Conservation (phyloP, 1,284 basidiomycete genomes). For the Rhodotorula sp. region DNA sequence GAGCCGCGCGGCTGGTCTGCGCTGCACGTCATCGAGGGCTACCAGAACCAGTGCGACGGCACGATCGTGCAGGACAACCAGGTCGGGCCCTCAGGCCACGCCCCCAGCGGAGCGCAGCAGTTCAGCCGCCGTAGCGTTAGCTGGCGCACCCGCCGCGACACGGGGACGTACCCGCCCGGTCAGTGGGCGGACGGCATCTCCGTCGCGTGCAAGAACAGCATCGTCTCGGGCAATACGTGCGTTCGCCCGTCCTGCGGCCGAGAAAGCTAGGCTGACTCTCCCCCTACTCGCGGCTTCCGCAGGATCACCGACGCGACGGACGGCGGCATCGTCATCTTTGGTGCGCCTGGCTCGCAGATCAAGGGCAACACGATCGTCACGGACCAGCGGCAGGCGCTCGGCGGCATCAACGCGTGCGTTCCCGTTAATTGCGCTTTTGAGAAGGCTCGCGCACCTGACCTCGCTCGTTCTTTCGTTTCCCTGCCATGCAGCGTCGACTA, state of each 20-base stretch:
- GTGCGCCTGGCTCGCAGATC: constrained; percentile 69
- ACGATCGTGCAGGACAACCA: constrained; percentile 26
- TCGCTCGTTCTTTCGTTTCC: too few species aligned
- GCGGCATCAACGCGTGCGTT: constrained; percentile 24
- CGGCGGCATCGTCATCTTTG: constrained; percentile 64
- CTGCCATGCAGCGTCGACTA: constrained; percentile 16
- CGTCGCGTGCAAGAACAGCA: constrained; percentile 66
- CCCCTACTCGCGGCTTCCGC: too few species aligned
- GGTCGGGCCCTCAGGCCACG: constrained; percentile 18
- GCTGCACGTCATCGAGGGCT: constrained; percentile 34
- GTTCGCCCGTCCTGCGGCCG: background rate
- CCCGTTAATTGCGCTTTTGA: too few species aligned
- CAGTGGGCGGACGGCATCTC: constrained; percentile 82
- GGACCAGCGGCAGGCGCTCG: background rate
- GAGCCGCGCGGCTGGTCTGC: constrained; percentile 35
- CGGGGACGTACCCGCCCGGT: constrained; percentile 6
- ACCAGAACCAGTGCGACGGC: constrained; percentile 16
- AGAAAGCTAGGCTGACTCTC: background rate
- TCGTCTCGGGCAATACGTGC: constrained; percentile 67
- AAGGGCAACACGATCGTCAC: constrained; percentile 65
- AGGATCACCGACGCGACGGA: background rate
- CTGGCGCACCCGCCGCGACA: too few species aligned
- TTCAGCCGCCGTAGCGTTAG: background rate
- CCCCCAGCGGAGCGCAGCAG: background rate
- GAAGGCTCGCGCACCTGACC: too few species aligned